Evolutionary conservation across 352 stramenopile genomes (phyloP).

Genomic region (Aphanomyces cochlioides): DNA sequence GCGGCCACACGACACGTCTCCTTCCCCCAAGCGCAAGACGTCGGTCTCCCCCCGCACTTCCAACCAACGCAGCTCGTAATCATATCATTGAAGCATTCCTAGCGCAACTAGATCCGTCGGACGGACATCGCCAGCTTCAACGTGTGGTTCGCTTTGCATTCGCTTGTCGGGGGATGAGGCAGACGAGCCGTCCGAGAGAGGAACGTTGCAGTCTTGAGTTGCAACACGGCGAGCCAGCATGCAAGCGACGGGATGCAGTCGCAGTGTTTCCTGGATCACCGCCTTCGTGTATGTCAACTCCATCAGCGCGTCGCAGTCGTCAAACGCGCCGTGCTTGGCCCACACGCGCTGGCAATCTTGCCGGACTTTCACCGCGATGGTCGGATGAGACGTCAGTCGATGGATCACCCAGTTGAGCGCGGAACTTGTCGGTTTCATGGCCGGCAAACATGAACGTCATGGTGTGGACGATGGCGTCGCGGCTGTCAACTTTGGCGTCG

Average conservation of each 20-base stretch:
- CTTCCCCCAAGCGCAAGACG: too few species aligned
- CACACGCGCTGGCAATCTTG: background rate
- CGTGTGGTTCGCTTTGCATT: too few species aligned
- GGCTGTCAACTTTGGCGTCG: background rate
- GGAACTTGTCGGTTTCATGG: conserved; percentile 22
- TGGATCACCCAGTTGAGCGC: conserved; percentile 12
- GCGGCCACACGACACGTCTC: background rate
- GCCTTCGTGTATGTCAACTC: background rate
- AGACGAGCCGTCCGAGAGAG: background rate
- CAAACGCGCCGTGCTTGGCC: background rate
- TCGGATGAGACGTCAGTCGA: background rate
- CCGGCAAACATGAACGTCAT: conserved; percentile 28
- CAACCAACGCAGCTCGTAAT: too few species aligned
- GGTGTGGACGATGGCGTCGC: conserved; percentile 19
- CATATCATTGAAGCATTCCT: too few species aligned
- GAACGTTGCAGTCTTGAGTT: background rate
- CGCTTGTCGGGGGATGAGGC: background rate
- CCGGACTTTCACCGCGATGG: background rate
- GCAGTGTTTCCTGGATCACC: conserved; percentile 13
- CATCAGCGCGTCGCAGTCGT: background rate
- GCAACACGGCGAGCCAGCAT: background rate
- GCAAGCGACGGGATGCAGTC: background rate
- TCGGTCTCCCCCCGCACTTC: too few species aligned
- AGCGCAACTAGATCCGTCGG: too few species aligned
- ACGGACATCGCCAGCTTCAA: too few species aligned